Percentiles rank a stretch among this genome's conserved stretches.
Evolutionary conservation across 2,329 filamentous ascomycete species (phyloP).

Genomic region (Remersonia thermophila): DNA sequence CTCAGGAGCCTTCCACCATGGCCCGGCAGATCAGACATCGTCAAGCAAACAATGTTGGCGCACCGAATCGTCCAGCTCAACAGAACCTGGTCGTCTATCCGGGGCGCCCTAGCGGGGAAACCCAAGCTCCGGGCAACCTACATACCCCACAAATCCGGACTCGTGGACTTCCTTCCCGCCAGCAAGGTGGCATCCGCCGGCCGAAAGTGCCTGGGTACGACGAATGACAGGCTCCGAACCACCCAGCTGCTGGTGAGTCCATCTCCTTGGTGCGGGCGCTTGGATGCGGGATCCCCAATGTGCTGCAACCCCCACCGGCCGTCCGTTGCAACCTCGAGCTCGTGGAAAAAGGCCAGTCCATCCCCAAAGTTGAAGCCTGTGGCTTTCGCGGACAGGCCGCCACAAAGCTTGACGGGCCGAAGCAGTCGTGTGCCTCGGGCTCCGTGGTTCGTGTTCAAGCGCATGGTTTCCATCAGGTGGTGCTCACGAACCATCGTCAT

Average conservation of each 20-base stretch:
- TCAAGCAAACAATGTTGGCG: too few species aligned
- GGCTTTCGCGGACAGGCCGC: slow-evolving; percentile 3
- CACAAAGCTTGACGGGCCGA: slow-evolving; percentile 9
- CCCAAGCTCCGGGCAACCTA: slow-evolving; percentile 4
- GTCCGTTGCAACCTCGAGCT: neutral
- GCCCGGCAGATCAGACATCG: too few species aligned
- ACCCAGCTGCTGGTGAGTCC: slow-evolving; percentile 3
- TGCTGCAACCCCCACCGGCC: slow-evolving; percentile 15
- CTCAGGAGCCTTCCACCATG: too few species aligned
- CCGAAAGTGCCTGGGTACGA: slow-evolving; percentile 5
- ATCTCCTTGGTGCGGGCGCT: slow-evolving; percentile 11
- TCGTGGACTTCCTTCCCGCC: slow-evolving; percentile 5
- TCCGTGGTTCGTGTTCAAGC: too few species aligned
- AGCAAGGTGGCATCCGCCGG: slow-evolving; percentile 13
- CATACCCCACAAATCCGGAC: slow-evolving; percentile 14
- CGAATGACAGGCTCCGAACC: slow-evolving; percentile 6
- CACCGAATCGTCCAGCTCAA: too few species aligned
- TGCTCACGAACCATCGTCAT: too few species aligned
- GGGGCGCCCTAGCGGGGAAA: slow-evolving; percentile 10
- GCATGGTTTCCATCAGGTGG: neutral
- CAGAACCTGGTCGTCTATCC: too few species aligned
- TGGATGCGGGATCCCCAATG: slow-evolving; percentile 5
- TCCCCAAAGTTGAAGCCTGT: neutral
- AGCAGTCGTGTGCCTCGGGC: too few species aligned
- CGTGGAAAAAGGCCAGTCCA: too few species aligned